Evolutionary conservation across 306 rosid species (phyloP).

Genomic region (Gastrolobium bilobum): DNA sequence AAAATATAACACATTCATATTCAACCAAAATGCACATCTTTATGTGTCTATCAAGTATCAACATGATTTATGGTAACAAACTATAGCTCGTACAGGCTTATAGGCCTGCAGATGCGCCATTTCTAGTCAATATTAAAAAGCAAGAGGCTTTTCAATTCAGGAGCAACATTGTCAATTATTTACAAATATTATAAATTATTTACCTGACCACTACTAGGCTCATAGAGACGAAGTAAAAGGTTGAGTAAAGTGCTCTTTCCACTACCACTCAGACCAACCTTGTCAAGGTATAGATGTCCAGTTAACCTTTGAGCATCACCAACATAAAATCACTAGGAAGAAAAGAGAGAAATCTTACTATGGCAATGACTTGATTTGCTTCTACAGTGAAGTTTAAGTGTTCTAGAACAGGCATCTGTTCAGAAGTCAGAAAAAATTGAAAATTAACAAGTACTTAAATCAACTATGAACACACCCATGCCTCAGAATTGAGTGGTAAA

Average conservation of each 20-base stretch:
- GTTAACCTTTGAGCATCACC: constrained; percentile 41
- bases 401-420: constrained; percentile 73
- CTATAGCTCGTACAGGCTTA: not conserved
- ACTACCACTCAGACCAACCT: constrained; percentile 98
- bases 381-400: constrained; percentile 61
- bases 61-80: not conserved
- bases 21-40: not conserved
- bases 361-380: constrained; percentile 81
- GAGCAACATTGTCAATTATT: not conserved
- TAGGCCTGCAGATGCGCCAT: not conserved
- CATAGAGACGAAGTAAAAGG: constrained; percentile 91
- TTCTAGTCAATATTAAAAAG: constrained; percentile 3
- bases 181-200: constrained; percentile 7
- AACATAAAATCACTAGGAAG: constrained; percentile 27
- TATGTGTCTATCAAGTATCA: not conserved
- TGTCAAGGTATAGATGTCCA: constrained; percentile 26
- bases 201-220: constrained; percentile 92
- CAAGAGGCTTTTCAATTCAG: not conserved
- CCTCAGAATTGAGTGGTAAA: constrained; percentile 6
- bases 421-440: constrained; percentile 34
- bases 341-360: constrained; percentile 62
- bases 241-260: constrained; percentile 93
- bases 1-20: not conserved
- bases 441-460: constrained; percentile 26
- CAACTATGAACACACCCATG: constrained; percentile 5